Evolutionary conservation across 1,284 basidiomycete genomes (phyloP), one percentile per base, ranked within the genome.

Genomic region (Paramarasmius palmivorus): DNA sequence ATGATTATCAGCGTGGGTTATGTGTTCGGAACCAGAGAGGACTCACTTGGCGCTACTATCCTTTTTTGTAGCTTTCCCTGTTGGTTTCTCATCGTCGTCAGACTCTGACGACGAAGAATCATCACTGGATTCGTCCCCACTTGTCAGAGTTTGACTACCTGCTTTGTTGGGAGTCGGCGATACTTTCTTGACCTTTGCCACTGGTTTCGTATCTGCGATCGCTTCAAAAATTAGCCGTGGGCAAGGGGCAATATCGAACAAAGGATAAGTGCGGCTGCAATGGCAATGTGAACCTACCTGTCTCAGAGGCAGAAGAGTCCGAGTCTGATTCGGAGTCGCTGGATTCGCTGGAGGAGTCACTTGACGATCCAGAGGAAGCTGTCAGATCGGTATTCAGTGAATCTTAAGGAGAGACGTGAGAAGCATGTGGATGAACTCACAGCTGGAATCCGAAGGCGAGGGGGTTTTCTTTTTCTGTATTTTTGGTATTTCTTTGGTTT

Each of bases 251-350:
- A 40, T 40, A 22, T 22, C 9, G 22, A 19, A 19, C 9, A 22
- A 17, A 40, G 39, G 17, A 10, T 40, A 17, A 10, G 10, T 9
- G 39, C 38, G 56, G 61, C 10, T 40, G 39, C 39, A 40, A 22
- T 19, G 14, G 36, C 4, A 17, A 40, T 4, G 39, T 9, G 5
- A 10, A 22, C 4, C 17, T 17, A 49, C 44, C 50, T 14, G 58
- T 61, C 25, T 42, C 53, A 14, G 55, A 54, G 29, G 53, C 58
- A 8, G 15, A 22, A 17, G 25, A 26, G 23, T 61, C 59, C 12
- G 63, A 64, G 36, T 57, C 57, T 36, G 52, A 44, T 25, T 29
- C 52, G 4, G 53, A 50, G 15, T 20, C 20, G 19, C 46, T 34
- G 20, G 46, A 36, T 8, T 37, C 46, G 25, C 48, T 49, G 35